Evolutionary conservation across 1,284 basidiomycete species (phyloP).

Genomic region (Austroboletus novae-zelandiae): DNA sequence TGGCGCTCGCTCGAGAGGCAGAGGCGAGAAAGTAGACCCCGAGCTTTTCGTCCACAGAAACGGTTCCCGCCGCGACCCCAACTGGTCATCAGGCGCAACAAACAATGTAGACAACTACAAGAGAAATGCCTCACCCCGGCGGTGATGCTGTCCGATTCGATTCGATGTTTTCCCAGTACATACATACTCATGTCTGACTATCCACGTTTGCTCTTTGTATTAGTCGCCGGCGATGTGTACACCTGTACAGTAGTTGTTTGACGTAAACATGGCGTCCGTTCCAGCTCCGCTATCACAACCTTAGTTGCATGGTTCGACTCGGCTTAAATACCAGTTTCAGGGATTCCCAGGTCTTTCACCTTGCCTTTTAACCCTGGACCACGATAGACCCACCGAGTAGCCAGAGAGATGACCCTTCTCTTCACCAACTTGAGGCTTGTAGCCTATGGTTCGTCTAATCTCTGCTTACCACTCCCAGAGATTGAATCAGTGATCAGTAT

Average conservation of each 20-base stretch:
- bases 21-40: constrained; percentile 27
- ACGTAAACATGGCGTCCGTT: background rate
- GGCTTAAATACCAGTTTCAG: constrained; percentile 14
- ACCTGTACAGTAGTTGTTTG: constrained; percentile 14
- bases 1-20: constrained; percentile 33
- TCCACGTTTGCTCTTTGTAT: too few relatives aligned
- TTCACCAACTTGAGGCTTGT: constrained; percentile 51
- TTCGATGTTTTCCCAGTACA: background rate
- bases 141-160: constrained; percentile 32
- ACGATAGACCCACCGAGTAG: constrained; percentile 6
- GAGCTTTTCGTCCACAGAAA: constrained; percentile 20
- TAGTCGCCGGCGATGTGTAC: background rate
- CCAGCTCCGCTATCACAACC: background rate
- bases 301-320: constrained; percentile 15
- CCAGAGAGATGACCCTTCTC: constrained; percentile 49
- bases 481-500: constrained; percentile 39
- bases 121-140: constrained; percentile 45
- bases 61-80: constrained; percentile 27
- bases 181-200: too few relatives aligned
- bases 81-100: constrained; percentile 31
- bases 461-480: background rate
- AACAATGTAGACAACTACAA: constrained; percentile 38
- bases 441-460: constrained; percentile 45
- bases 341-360: constrained; percentile 17
- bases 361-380: constrained; percentile 1